Evolutionary conservation across 768 basidiomycete species (phyloP).

Genomic region (Wakefieldia striispora): DNA sequence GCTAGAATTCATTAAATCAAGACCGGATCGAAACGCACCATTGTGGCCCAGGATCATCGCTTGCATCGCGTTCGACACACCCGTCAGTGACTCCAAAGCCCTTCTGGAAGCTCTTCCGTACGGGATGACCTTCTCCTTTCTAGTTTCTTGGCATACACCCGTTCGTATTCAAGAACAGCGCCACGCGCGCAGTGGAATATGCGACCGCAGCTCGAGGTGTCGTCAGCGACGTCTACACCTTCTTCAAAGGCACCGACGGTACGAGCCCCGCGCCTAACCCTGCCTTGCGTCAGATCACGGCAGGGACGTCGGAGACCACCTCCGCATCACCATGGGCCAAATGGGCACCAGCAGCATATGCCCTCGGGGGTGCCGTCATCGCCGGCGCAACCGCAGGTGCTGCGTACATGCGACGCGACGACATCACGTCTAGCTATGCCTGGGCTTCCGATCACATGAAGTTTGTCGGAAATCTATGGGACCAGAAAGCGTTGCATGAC

Average conservation of each 20-base stretch:
- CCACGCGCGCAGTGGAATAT: conserved; percentile 71
- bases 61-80: conserved; percentile 86
- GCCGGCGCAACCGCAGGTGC: conserved; percentile 84
- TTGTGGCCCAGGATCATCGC: conserved; percentile 90
- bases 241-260: conserved; percentile 48
- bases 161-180: conserved; percentile 77
- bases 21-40: conserved; percentile 61
- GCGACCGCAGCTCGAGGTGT: conserved; percentile 63
- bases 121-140: background rate
- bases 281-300: conserved; percentile 32
- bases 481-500: conserved; percentile 56
- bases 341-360: conserved; percentile 70
- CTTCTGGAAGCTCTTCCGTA: background rate
- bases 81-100: conserved; percentile 46
- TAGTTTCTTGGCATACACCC: conserved; percentile 91
- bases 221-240: conserved; percentile 58
- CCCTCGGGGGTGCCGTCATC: conserved; percentile 69
- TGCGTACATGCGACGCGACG: conserved; percentile 79
- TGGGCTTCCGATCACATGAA: conserved; percentile 90
- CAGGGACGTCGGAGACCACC: conserved; percentile 20
- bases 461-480: conserved; percentile 85
- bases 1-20: conserved; percentile 63
- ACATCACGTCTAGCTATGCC: conserved; percentile 63
- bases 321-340: conserved; percentile 46
- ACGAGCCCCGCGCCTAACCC: conserved; percentile 28